Evolutionary conservation across 306 rosid genomes (phyloP).

Genomic region (Begonia loranthoides): DNA sequence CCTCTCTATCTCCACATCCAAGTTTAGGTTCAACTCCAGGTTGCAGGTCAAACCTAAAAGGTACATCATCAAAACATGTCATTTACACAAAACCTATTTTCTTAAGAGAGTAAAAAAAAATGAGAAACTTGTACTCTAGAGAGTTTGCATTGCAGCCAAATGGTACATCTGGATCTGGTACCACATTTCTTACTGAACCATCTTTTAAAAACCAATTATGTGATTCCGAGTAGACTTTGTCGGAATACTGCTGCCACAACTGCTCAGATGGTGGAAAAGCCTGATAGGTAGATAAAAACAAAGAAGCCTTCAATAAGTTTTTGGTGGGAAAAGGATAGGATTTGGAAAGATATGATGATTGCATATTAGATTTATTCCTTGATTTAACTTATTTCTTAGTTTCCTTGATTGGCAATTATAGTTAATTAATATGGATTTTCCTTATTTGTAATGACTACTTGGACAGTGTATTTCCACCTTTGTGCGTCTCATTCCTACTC

Average conservation of each 20-base stretch:
- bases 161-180: slow-evolving; percentile 85
- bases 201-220: slow-evolving; percentile 40
- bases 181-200: slow-evolving; percentile 39
- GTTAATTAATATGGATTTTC: too few species aligned
- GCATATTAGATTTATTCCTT: too few species aligned
- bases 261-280: slow-evolving; percentile 60
- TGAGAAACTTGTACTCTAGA: slow-evolving; percentile 39
- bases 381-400: too few species aligned
- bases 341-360: too few species aligned
- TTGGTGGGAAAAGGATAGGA: too few species aligned
- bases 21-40: slow-evolving; percentile 60
- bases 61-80: not conserved
- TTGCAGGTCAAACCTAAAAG: slow-evolving; percentile 59
- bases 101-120: not conserved
- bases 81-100: too few species aligned
- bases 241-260: slow-evolving; percentile 62
- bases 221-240: slow-evolving; percentile 35
- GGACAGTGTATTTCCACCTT: too few species aligned
- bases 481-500: too few species aligned
- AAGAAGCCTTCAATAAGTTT: too few species aligned
- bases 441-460: too few species aligned
- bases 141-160: slow-evolving; percentile 54
- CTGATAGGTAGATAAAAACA: slow-evolving; percentile 16
- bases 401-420: too few species aligned
- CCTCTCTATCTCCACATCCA: slow-evolving; percentile 86